A percentile compares a stretch with the other conserved stretches of the same genome.
Conservation (phyloP, 805 yeast genomes). For the Schizosaccharomyces octosporus region DNA sequence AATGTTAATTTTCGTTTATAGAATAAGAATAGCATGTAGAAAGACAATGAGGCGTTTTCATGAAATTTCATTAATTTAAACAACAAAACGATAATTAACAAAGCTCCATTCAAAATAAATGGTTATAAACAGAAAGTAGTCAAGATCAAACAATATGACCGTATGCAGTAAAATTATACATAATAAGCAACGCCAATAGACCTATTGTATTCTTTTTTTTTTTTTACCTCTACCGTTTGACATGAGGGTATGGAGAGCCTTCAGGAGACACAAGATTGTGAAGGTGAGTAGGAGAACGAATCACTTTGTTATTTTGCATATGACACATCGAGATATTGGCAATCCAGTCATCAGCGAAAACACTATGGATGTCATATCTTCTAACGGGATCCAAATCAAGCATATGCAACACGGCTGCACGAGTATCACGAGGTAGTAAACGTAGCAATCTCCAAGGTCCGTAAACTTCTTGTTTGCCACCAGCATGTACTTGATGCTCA, state of each 20-base stretch:
- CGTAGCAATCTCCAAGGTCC: constrained; percentile 58
- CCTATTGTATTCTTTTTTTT: too few relatives aligned
- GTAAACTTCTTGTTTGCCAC: constrained; percentile 13
- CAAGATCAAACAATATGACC: too few relatives aligned
- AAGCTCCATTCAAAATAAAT: too few relatives aligned
- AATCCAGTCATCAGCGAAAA: constrained; percentile 35
- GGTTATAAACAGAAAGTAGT: too few relatives aligned
- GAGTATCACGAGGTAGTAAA: constrained; percentile 41
- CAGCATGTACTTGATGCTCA: constrained; percentile 8
- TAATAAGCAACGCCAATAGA: too few relatives aligned
- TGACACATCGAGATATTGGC: constrained; percentile 30
- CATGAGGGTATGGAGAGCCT: not conserved
- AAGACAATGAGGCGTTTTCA: too few relatives aligned
- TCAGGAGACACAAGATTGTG: constrained; percentile 17
- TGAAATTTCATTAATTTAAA: too few relatives aligned
- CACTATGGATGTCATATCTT: constrained; percentile 34
- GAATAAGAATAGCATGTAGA: too few relatives aligned
- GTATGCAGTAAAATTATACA: too few relatives aligned
- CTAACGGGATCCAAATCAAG: constrained; percentile 30
- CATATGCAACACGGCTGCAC: constrained; percentile 41
- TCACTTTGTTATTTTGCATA: constrained; percentile 7
- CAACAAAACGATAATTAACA: too few relatives aligned
- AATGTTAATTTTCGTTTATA: too few relatives aligned
- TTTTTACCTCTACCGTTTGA: not conserved
- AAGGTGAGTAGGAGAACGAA: constrained; percentile 11